Base-by-base conservation (phyloP, 2,329 filamentous ascomycete genomes). In the Neoascochyta sp. region DNA sequence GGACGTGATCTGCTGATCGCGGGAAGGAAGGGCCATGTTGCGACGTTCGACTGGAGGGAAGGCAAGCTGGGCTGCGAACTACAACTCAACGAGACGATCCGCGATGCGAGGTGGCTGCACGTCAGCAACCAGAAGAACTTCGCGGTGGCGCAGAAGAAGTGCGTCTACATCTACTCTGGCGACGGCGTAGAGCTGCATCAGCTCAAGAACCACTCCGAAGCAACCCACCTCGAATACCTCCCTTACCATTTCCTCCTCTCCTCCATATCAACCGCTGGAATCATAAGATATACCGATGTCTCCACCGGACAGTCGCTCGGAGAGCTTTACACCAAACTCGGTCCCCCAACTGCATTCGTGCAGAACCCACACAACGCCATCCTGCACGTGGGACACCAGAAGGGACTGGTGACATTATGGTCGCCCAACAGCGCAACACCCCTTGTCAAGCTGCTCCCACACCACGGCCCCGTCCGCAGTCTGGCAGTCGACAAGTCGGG, bases 291-390 rank as follows among this genome's bases (percentile, higher is more conserved):
- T 60, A 92, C 92, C 59, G 92, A 98, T 62, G 88, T 88, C 13
- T 94, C 88, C 4, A 98, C 89, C 5, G 92, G 92, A 22, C 81
- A 94, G 55, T 75, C 93, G 41, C 83, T 96, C 10, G 78, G 81
- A 5, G 89, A 96, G 62, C 75, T 92, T 33, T 79, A 86, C 16
- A 96, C 90, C 8, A 82, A 83, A 57, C 75, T 89, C 39, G 92
- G 92, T 16, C 80, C 84, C 3, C 86, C 92, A 1, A 86, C 85
- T 3, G 78, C 90, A 3, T 75, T 98, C 43, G 74, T 80, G 4
- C 89, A 95, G 54, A 98, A 98, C 58, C 84, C 86, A 0, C 83
- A 84, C 64, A 98, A 98, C 60, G 92, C 87, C 10, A 81, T 98
- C 35, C 71, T 95, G 27, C 88, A 96, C 52, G 79, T 89, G 40